A percentile compares a stretch with the other conserved stretches of the same genome.
phyloP scores from a whole-genome alignment of 306 rosid species.

The Dalbergia cochinchinensis region DNA sequence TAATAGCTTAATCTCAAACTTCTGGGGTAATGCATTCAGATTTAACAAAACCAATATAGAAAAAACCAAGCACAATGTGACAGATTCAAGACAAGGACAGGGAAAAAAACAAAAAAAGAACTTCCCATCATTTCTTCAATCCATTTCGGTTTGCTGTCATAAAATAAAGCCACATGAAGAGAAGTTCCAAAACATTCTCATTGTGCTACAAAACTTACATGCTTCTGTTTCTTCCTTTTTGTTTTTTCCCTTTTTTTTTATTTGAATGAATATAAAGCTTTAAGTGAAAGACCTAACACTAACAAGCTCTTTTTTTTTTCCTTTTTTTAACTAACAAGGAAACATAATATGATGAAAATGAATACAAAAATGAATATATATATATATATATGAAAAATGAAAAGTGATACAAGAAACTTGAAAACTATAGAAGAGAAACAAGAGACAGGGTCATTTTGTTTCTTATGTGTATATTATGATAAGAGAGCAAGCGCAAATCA shows the following conservation, averaged over 20 bases:
- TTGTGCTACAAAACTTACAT: conserved; percentile 32
- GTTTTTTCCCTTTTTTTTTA: neutral
- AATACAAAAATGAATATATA: neutral
- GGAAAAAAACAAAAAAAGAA: conserved; percentile 4
- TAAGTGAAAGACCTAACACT: conserved; percentile 34
- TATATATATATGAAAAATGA: neutral
- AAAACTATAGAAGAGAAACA: conserved; percentile 24
- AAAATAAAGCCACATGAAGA: conserved; percentile 18
- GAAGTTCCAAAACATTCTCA: conserved; percentile 28
- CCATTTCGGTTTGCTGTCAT: conserved; percentile 38
- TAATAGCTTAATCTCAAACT: conserved; percentile 20
- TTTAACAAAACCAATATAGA: conserved; percentile 17
- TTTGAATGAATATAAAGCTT: conserved; percentile 13
- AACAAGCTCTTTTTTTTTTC: neutral
- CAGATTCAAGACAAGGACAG: neutral
- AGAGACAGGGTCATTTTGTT: conserved; percentile 33
- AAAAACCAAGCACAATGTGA: conserved; percentile 23
- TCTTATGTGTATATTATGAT: neutral
- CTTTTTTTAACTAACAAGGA: neutral
- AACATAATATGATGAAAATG: conserved; percentile 34
- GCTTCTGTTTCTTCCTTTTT: neutral
- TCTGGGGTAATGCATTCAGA: conserved; percentile 18
- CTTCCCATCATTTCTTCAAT: conserved; percentile 33
- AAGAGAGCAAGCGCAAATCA: conserved; percentile 28
- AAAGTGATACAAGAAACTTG: conserved; percentile 23